Percentiles rank a stretch among this genome's conserved stretches.
These are phyloP conservation scores for Acacia concinna DNA, from an alignment of 331 rosid species.

Conservation along the genomic window DNA sequence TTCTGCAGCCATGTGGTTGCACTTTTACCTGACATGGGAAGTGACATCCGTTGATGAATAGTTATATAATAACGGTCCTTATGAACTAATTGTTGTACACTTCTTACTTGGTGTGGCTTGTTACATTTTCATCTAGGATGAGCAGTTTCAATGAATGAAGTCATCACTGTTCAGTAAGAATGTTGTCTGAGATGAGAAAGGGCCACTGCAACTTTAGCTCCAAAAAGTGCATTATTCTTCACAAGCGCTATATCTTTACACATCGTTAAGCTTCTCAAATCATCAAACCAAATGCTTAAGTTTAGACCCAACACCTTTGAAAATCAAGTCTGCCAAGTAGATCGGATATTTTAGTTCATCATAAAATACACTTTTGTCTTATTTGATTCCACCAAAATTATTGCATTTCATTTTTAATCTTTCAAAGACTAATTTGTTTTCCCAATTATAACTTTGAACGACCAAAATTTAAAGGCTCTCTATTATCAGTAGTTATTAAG, in stretches of 20 bases:
- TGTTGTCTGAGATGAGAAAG: slow-evolving; percentile 54
- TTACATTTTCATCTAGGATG: too few species aligned
- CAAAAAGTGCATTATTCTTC: slow-evolving; percentile 86
- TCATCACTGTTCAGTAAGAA: slow-evolving; percentile 49
- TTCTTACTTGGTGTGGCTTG: neutral
- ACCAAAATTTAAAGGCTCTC: neutral
- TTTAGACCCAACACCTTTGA: neutral
- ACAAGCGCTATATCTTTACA: slow-evolving; percentile 85
- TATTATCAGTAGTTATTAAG: neutral
- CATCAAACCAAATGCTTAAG: slow-evolving; percentile 7
- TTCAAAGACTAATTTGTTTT: neutral
- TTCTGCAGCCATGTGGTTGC: too few species aligned
- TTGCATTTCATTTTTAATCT: neutral
- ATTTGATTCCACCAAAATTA: neutral
- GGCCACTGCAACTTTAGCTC: slow-evolving; percentile 72
- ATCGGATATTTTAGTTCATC: neutral
- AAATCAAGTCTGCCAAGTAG: neutral
- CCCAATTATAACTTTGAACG: neutral
- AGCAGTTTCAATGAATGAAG: neutral
- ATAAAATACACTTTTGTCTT: neutral
- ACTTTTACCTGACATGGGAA: neutral
- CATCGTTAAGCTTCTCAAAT: slow-evolving; percentile 39
- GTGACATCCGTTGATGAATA: too few species aligned
- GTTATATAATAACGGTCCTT: too few species aligned
- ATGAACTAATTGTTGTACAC: neutral